Conservation (phyloP, 2,329 filamentous ascomycete species). For the Phymatotrichopsis omnivora region DNA sequence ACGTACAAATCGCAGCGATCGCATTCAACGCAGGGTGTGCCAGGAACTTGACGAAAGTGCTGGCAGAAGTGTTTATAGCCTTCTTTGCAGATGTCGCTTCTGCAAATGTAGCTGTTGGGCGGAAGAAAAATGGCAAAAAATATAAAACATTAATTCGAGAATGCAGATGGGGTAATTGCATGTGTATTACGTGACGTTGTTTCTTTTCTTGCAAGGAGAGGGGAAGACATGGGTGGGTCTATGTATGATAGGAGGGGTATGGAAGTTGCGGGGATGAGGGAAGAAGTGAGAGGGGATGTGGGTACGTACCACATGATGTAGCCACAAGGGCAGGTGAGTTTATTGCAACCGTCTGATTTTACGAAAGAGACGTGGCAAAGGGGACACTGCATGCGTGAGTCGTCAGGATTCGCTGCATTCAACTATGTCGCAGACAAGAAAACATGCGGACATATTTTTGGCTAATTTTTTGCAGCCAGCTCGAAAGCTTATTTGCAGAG, state of each 20-base stretch:
- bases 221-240: background rate
- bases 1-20: slow-evolving; percentile 63
- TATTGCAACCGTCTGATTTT: slow-evolving; percentile 91
- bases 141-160: background rate
- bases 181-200: background rate
- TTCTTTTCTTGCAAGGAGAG: background rate
- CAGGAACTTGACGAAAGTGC: slow-evolving; percentile 77
- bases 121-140: background rate
- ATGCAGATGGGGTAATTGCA: background rate
- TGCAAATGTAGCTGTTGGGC: slow-evolving; percentile 72
- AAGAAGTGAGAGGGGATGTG: slow-evolving; percentile 2
- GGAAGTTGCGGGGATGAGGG: background rate
- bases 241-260: too few relatives aligned
- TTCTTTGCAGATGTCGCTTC: slow-evolving; percentile 59
- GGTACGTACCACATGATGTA: slow-evolving; percentile 71
- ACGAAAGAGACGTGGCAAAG: slow-evolving; percentile 86
- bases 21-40: slow-evolving; percentile 66
- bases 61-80: slow-evolving; percentile 94
- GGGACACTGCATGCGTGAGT: slow-evolving; percentile 66
- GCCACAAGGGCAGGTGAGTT: slow-evolving; percentile 87
- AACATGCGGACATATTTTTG: background rate
- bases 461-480: background rate
- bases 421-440: too few relatives aligned
- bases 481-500: background rate
- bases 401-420: background rate